A percentile compares a stretch with the other conserved stretches of the same genome.
Evolutionary conservation across 495 filamentous ascomycete genomes (phyloP).

Genomic region (Aspergillus kassunensis): DNA sequence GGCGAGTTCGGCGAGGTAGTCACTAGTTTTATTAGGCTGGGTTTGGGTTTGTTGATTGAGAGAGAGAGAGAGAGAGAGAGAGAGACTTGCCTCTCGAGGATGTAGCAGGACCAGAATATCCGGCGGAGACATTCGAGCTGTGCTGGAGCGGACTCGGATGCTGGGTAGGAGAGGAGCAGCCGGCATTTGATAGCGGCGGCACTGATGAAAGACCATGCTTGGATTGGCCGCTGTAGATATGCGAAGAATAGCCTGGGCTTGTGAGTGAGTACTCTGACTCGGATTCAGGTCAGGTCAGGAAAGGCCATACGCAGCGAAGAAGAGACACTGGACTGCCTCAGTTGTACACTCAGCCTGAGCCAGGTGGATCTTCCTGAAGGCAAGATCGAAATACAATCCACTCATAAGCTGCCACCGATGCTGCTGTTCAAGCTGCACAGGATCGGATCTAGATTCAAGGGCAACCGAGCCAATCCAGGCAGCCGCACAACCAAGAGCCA

Average conservation of each 20-base stretch:
- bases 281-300: too few species aligned
- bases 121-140: constrained; percentile 39
- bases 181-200: constrained; percentile 10
- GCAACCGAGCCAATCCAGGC: background rate
- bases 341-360: constrained; percentile 6
- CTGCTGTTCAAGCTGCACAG: background rate
- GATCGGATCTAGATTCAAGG: background rate
- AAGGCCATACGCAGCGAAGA: constrained; percentile 5
- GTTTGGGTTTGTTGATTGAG: background rate
- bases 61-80: background rate
- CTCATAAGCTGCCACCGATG: constrained; percentile 9
- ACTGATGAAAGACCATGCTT: constrained; percentile 11
- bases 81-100: constrained; percentile 34
- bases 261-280: too few species aligned
- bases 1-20: constrained; percentile 33
- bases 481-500: constrained; percentile 8
- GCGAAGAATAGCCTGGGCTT: constrained; percentile 9
- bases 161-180: constrained; percentile 4
- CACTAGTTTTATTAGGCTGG: constrained; percentile 1
- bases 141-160: constrained; percentile 11
- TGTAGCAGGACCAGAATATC: constrained; percentile 49
- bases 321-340: constrained; percentile 6
- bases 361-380: constrained; percentile 6
- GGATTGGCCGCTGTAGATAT: constrained; percentile 6
- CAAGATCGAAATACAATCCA: constrained; percentile 1